phyloP scores from a whole-genome alignment of 2,329 filamentous ascomycete genomes.

The Hypoxylon sp. region DNA sequence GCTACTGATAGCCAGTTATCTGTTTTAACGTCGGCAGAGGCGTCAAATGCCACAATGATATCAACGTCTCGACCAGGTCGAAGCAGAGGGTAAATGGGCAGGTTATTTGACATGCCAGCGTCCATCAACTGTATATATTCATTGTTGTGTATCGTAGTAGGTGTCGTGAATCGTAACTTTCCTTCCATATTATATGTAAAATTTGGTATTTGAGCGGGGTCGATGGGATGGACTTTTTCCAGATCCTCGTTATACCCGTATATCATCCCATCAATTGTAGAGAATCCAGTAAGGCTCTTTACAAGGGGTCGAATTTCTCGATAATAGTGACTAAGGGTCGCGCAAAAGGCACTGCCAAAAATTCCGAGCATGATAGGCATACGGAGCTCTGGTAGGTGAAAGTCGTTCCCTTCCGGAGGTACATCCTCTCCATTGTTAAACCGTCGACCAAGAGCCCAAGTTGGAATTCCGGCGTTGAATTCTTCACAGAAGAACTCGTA shows the following conservation, averaged over 20 bases:
- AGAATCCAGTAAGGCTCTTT: conserved; percentile 80
- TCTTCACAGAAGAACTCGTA: conserved; percentile 98
- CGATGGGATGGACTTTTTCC: conserved; percentile 93
- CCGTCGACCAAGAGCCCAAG: conserved; percentile 89
- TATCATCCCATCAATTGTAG: conserved; percentile 84
- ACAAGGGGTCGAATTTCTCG: conserved; percentile 90
- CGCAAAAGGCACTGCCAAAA: conserved; percentile 98
- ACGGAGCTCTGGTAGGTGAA: conserved; percentile 85
- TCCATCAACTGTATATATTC: conserved; percentile 91
- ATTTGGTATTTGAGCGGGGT: conserved; percentile 92
- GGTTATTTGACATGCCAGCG: conserved; percentile 98
- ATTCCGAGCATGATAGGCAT: conserved; percentile 90
- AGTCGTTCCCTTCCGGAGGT: conserved; percentile 71
- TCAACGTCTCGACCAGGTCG: conserved; percentile 91
- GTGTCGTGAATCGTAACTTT: conserved; percentile 81
- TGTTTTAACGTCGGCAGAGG: conserved; percentile 90
- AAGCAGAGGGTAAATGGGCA: conserved; percentile 94
- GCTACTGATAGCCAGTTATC: conserved; percentile 97
- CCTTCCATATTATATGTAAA: conserved; percentile 86
- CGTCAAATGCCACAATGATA: conserved; percentile 92
- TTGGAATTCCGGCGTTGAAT: conserved; percentile 90
- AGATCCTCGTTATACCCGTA: conserved; percentile 86
- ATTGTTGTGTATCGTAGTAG: conserved; percentile 78
- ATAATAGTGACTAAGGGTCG: conserved; percentile 96
- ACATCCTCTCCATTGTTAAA: conserved; percentile 81